Percentiles rank a stretch among this genome's conserved stretches.
phyloP scores from a whole-genome alignment of 352 stramenopile genomes.

The Phytophthora tentaculata region DNA sequence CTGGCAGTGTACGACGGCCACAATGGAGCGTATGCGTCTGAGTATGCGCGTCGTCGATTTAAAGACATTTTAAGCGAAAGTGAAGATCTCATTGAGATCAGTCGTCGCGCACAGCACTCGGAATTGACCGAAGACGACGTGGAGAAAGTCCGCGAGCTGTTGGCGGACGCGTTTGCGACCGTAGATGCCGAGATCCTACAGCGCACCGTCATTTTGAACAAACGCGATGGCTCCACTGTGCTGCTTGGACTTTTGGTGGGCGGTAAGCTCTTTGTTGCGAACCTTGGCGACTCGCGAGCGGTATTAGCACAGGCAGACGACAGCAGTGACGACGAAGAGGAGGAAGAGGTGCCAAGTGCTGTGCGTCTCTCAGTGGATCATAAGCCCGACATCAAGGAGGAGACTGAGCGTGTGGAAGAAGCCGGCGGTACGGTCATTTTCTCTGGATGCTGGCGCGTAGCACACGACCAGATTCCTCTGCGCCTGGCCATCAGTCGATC shows the following conservation, averaged over 20 bases:
- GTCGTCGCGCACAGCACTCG: constrained; percentile 37
- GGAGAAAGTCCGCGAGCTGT: constrained; percentile 48
- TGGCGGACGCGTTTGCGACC: constrained; percentile 60
- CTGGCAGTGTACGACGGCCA: constrained; percentile 80
- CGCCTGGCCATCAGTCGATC: constrained; percentile 81
- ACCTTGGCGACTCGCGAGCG: constrained; percentile 77
- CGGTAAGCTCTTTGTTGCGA: constrained; percentile 81
- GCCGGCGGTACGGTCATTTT: constrained; percentile 82
- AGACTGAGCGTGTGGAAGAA: constrained; percentile 64
- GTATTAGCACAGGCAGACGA: constrained; percentile 47
- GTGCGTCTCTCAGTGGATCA: constrained; percentile 80
- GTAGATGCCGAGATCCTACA: constrained; percentile 81
- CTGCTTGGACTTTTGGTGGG: constrained; percentile 71
- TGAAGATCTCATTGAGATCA: constrained; percentile 55
- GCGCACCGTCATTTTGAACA: constrained; percentile 68
- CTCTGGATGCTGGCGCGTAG: constrained; percentile 85
- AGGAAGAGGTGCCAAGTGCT: constrained; percentile 31
- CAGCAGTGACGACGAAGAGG: constrained; percentile 26
- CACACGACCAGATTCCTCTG: constrained; percentile 72
- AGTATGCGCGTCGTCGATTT: constrained; percentile 67
- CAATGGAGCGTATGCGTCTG: constrained; percentile 74
- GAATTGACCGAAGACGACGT: constrained; percentile 56
- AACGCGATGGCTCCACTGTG: constrained; percentile 79
- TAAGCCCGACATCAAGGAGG: constrained; percentile 72
- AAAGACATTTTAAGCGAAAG: constrained; percentile 59